phyloP scores from a whole-genome alignment of 768 basidiomycete genomes.

The Panellus pusillus region DNA sequence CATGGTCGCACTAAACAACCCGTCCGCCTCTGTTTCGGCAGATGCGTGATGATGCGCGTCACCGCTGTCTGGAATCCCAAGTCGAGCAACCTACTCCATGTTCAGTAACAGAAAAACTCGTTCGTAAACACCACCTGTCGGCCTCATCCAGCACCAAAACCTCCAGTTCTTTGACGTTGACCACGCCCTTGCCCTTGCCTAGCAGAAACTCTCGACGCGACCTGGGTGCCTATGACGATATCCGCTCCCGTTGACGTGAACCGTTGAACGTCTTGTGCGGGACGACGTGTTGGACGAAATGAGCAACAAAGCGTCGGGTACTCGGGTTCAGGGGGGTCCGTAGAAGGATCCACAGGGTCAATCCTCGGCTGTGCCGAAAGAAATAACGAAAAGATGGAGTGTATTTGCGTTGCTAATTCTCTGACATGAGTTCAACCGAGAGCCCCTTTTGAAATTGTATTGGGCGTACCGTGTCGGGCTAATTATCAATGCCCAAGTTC shows the following conservation, averaged over 20 bases:
- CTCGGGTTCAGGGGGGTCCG: constrained; percentile 30
- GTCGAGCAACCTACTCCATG: constrained; percentile 66
- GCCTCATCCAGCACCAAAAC: constrained; percentile 95
- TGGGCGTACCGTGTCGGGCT: constrained; percentile 82
- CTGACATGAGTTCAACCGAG: constrained; percentile 37
- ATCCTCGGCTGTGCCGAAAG: constrained; percentile 63
- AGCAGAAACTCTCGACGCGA: constrained; percentile 85
- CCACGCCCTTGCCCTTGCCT: constrained; percentile 68
- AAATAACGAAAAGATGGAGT: constrained; percentile 83
- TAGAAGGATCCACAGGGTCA: constrained; percentile 14
- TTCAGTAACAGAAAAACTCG: neutral
- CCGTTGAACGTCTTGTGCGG: constrained; percentile 77
- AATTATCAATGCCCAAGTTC: constrained; percentile 91
- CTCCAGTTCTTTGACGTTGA: constrained; percentile 82
- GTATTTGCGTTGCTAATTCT: constrained; percentile 90
- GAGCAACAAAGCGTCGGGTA: constrained; percentile 73
- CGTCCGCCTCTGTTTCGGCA: constrained; percentile 95
- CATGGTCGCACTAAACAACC: constrained; percentile 98
- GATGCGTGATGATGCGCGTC: constrained; percentile 77
- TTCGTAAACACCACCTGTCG: constrained; percentile 64
- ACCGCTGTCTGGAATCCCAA: constrained; percentile 78
- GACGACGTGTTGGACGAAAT: constrained; percentile 80
- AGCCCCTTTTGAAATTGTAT: neutral
- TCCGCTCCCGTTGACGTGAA: constrained; percentile 78
- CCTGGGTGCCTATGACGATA: constrained; percentile 92